Evolutionary conservation across 805 yeast species (phyloP).

Genomic region (Saturnispora sekii): DNA sequence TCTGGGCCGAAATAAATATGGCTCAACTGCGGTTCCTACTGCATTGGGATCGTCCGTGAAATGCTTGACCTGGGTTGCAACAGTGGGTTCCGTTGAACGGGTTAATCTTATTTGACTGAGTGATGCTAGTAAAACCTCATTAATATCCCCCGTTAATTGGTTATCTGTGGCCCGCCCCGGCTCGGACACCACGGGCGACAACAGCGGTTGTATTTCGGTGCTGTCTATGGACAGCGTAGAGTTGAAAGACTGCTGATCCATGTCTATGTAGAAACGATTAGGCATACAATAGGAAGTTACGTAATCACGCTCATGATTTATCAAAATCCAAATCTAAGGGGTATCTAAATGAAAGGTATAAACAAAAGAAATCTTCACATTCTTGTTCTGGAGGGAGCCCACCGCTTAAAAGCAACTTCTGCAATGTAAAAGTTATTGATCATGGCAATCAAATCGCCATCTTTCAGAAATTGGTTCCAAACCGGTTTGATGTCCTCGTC

Average conservation of each 20-base stretch:
- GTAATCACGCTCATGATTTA: too few species aligned
- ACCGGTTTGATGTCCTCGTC: conserved; percentile 16
- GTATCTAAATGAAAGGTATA: too few species aligned
- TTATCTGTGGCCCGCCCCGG: neutral
- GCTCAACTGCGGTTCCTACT: neutral
- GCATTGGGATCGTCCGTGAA: conserved; percentile 2
- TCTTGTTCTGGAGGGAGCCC: conserved; percentile 80
- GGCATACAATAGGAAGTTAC: too few species aligned
- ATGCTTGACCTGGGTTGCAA: neutral
- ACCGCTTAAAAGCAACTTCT: conserved; percentile 65
- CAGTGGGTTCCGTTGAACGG: neutral
- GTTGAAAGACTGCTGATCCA: neutral
- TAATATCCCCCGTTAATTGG: neutral
- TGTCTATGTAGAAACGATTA: neutral
- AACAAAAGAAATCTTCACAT: too few species aligned
- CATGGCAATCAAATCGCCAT: conserved; percentile 21
- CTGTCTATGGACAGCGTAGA: neutral
- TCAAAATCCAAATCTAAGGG: too few species aligned
- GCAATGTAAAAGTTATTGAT: conserved; percentile 38
- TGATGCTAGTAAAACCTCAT: neutral
- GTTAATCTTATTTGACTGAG: neutral
- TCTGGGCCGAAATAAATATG: neutral
- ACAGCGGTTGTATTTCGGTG: neutral
- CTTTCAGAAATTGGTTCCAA: conserved; percentile 9
- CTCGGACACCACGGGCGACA: conserved; percentile 3